These are phyloP conservation scores for Euphorbia celastroides DNA, from an alignment of 441 rosid genomes.

Conservation along the genomic window DNA sequence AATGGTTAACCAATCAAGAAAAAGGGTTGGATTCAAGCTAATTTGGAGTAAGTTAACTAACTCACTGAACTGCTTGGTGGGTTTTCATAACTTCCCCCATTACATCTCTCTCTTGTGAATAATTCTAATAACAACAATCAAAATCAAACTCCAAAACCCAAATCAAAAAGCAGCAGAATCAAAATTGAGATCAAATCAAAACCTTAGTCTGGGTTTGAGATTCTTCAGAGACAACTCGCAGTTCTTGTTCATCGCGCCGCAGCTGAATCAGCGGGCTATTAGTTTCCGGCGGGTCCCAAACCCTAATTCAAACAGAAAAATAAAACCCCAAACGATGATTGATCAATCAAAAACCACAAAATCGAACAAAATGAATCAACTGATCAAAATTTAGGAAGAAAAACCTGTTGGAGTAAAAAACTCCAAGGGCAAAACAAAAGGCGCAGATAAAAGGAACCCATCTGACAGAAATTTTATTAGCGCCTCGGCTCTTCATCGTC, in stretches of 20 bases:
- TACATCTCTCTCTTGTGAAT: constrained; percentile 37
- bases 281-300: constrained; percentile 37
- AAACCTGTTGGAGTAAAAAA: constrained; percentile 62
- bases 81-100: constrained; percentile 58
- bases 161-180: not conserved
- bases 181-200: not conserved
- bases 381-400: not conserved
- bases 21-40: no score
- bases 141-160: not conserved
- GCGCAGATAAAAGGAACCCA: constrained; percentile 69
- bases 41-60: constrained; percentile 1
- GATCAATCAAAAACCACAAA: not conserved
- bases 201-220: constrained; percentile 47
- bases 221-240: constrained; percentile 48
- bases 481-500: constrained; percentile 56
- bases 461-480: constrained; percentile 38
- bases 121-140: constrained; percentile 27
- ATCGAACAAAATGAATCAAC: not conserved
- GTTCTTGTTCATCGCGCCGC: constrained; percentile 48
- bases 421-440: constrained; percentile 62
- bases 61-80: constrained; percentile 82
- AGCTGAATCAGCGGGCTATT: constrained; percentile 39
- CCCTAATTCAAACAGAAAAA: constrained; percentile 20
- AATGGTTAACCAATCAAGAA: no score
- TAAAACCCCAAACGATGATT: not conserved